Base-by-base conservation (phyloP, 1,139 yeast species). In the Suhomyces bribrorum region DNA sequence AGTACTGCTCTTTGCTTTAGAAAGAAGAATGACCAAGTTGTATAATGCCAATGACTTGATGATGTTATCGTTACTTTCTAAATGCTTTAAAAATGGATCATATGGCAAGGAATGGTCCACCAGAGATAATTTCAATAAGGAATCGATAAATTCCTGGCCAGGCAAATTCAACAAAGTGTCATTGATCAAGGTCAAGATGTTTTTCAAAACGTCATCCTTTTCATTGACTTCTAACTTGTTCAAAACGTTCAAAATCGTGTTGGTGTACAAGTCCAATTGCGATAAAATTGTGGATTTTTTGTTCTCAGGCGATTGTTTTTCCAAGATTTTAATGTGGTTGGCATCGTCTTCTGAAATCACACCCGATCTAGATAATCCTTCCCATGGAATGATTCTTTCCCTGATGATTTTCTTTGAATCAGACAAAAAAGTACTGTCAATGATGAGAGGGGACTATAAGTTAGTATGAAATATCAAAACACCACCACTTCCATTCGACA, bases 321-420 rank as follows among this genome's bases (percentile, higher is more conserved):
- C 94, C 50, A 86, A 72, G 31, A 76, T 70, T 59, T 82, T 83
- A 56, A 87, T 70, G 36, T 76, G 68, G 45, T 75, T 74, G 13
- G 88, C 88, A 56, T 86, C 89, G 44, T 78, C 81, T 37, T 73
- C 73, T 14, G 81, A 64, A 32, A 90, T 72, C 34, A 83, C 78
- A 34, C 79, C 81, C 9, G 94, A 83, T 45, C 96, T 76, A 14
- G 87, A 82, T 53, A 85, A 81, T 7, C 95, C 95, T 56, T 86
- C 95, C 97, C 97, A 90, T 17, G 96, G 95, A 44, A 90, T 79
- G 24, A 94, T 84, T 49, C 95, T 78, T 45, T 86, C 85, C 52
- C 94, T 75, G 50, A 87, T 82, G 48, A 81, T 81, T 52, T 77
- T 73, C 53, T 87, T 80, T 47, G 86, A 78, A 53, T 88, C 96